Conservation (phyloP, 169 alveolate species). For the Hammondia hammondi region DNA sequence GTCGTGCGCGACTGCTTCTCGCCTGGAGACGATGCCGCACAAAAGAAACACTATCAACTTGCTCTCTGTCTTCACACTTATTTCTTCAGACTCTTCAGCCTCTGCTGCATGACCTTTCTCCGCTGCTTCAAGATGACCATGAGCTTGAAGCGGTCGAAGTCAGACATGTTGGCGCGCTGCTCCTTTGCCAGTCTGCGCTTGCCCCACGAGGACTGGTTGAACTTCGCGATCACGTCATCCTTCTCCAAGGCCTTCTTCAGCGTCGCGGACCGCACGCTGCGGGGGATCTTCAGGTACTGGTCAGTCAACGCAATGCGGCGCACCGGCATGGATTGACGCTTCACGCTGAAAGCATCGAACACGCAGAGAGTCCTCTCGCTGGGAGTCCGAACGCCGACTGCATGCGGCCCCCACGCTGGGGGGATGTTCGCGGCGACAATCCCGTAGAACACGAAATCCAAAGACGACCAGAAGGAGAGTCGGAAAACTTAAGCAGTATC, state of each 20-base stretch:
- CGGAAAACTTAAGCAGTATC: too few species aligned
- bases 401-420: too few species aligned
- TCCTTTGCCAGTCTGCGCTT: slow-evolving; percentile 81
- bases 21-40: neutral
- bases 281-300: slow-evolving; percentile 85
- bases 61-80: neutral
- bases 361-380: neutral
- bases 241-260: slow-evolving; percentile 82
- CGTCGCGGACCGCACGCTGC: slow-evolving; percentile 89
- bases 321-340: slow-evolving; percentile 89
- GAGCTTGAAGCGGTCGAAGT: slow-evolving; percentile 89
- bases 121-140: slow-evolving; percentile 81
- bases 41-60: neutral
- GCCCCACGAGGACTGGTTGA: slow-evolving; percentile 85
- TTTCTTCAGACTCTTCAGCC: slow-evolving; percentile 35
- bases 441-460: too few species aligned
- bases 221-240: slow-evolving; percentile 80
- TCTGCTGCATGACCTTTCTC: slow-evolving; percentile 72
- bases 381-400: too few species aligned
- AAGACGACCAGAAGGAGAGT: too few species aligned
- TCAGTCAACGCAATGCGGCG: slow-evolving; percentile 90
- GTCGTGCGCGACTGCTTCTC: neutral
- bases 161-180: slow-evolving; percentile 83
- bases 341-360: slow-evolving; percentile 77
- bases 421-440: too few species aligned